Conservation (phyloP, 306 rosid species). For the Arachis hypogaea region DNA sequence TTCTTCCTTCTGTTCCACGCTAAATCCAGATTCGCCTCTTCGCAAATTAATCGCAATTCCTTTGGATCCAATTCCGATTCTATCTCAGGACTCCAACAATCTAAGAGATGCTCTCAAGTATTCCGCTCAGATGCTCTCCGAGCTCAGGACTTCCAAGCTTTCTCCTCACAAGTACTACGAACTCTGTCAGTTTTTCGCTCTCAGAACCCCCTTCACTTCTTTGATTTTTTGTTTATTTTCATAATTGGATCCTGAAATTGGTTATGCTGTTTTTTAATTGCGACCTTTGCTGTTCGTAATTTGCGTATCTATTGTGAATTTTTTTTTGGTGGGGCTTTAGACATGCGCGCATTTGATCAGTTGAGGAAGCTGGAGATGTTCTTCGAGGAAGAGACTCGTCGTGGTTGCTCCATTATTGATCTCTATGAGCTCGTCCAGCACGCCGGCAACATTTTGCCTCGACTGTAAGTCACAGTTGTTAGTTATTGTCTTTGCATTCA, state of each 20-base stretch:
- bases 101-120: conserved; percentile 92
- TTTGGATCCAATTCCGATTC: conserved; percentile 34
- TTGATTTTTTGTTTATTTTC: background rate
- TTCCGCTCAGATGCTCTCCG: conserved; percentile 99
- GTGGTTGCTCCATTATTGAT: conserved; percentile 96
- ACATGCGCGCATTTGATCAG: conserved; percentile 98
- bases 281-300: conserved; percentile 26
- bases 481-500: background rate
- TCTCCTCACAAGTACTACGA: conserved; percentile 96
- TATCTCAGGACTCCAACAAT: conserved; percentile 83
- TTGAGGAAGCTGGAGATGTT: conserved; percentile 93
- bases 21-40: conserved; percentile 20
- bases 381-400: conserved; percentile 96
- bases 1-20: background rate
- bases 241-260: conserved; percentile 33
- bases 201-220: conserved; percentile 37
- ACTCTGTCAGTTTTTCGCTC: conserved; percentile 68
- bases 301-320: conserved; percentile 10
- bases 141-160: conserved; percentile 94
- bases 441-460: conserved; percentile 94
- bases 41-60: background rate
- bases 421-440: conserved; percentile 98
- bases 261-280: background rate
- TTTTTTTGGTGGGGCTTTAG: conserved; percentile 43
- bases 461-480: conserved; percentile 65